phyloP scores from a whole-genome alignment of 352 stramenopile species.

The Paralagenidium karlingii region DNA sequence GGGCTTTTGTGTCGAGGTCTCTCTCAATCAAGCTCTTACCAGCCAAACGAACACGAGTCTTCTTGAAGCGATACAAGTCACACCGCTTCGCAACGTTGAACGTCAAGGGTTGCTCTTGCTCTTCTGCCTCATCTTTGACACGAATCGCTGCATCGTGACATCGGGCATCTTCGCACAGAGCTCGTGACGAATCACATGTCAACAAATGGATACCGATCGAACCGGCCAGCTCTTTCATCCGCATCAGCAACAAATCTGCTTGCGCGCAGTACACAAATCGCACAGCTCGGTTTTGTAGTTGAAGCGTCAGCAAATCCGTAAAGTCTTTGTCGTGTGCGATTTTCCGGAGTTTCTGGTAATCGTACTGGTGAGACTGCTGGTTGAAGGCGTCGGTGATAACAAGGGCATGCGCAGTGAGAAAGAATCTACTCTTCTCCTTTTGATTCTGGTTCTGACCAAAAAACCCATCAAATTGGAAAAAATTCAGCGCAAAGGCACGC shows the following conservation, averaged over 20 bases:
- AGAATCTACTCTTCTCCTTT: slow-evolving; percentile 60
- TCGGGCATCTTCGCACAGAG: no score
- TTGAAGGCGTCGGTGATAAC: slow-evolving; percentile 53
- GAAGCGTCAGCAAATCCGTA: slow-evolving; percentile 47
- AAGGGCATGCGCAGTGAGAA: slow-evolving; percentile 48
- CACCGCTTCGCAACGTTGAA: no score
- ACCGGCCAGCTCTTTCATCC: slow-evolving; percentile 44
- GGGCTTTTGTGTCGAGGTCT: no score
- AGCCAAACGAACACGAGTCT: no score
- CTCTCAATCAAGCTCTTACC: no score
- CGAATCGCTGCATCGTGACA: no score
- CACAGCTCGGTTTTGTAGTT: slow-evolving; percentile 30
- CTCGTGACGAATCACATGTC: no score
- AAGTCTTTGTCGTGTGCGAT: slow-evolving; percentile 25
- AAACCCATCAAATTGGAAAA: slow-evolving; percentile 60
- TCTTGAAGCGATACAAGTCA: no score
- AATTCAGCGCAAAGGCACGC: slow-evolving; percentile 51
- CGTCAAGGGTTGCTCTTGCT: no score
- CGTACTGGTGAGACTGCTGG: slow-evolving; percentile 60
- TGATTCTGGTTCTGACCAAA: slow-evolving; percentile 53
- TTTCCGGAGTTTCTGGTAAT: slow-evolving; percentile 47
- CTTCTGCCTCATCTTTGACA: no score
- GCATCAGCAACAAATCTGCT: slow-evolving; percentile 36
- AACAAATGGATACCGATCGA: slow-evolving; percentile 47
- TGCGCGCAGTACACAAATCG: slow-evolving; percentile 69